Conservation (phyloP, 805 yeast species). For the Suhomyces sp. region DNA sequence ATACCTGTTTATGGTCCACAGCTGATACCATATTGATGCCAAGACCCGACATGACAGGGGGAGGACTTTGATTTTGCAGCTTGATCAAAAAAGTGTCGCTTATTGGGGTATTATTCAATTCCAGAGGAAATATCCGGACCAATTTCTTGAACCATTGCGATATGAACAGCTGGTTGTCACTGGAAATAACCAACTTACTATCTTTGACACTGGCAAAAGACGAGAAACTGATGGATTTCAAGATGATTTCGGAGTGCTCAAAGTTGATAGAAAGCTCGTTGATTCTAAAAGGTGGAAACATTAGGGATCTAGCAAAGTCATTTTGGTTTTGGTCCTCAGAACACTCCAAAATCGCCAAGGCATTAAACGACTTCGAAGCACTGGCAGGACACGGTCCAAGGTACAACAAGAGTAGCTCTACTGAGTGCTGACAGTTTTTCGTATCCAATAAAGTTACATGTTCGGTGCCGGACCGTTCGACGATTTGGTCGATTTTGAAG, state of each 20-base stretch:
- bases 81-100: conserved; percentile 19
- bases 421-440: conserved; percentile 5
- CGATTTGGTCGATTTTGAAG: conserved; percentile 35
- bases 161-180: conserved; percentile 15
- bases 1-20: conserved; percentile 7
- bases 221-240: conserved; percentile 17
- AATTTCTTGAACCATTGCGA: conserved; percentile 32
- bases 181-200: conserved; percentile 18
- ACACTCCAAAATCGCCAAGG: conserved; percentile 34
- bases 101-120: conserved; percentile 21
- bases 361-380: conserved; percentile 19
- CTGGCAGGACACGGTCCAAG: conserved; percentile 12
- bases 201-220: conserved; percentile 11
- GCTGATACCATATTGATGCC: conserved; percentile 29
- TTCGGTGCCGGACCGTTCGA: conserved; percentile 29
- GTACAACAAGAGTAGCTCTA: conserved; percentile 37
- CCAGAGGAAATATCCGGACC: conserved; percentile 32
- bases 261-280: conserved; percentile 31
- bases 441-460: conserved; percentile 15
- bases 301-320: conserved; percentile 22
- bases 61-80: conserved; percentile 10
- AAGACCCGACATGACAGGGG: conserved; percentile 26
- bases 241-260: conserved; percentile 7
- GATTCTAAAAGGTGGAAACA: conserved; percentile 43
- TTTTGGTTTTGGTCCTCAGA: conserved; percentile 5